These are phyloP conservation scores for Fusarium clavum DNA, from an alignment of 2,329 filamentous ascomycete genomes.

Conservation along the genomic window DNA sequence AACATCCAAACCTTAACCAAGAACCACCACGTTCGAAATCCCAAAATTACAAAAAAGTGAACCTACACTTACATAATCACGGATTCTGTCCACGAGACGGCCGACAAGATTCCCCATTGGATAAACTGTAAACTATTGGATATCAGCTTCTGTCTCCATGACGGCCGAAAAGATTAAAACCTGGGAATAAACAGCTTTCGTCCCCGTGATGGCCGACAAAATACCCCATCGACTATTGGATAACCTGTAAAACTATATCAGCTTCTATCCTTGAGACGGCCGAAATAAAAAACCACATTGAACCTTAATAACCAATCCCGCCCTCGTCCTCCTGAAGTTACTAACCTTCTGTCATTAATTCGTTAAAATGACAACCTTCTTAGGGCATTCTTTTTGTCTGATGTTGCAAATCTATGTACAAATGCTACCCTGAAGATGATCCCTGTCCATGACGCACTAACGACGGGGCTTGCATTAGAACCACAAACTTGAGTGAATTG, in stretches of 20 bases:
- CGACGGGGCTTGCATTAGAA: constrained; percentile 14
- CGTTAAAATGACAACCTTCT: background rate
- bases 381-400: background rate
- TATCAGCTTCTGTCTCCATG: too few species aligned
- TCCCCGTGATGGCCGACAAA: too few species aligned
- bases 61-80: background rate
- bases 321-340: background rate
- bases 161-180: background rate
- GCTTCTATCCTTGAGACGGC: background rate
- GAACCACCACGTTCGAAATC: background rate
- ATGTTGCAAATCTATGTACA: accelerated
- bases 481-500: background rate
- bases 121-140: background rate
- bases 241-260: background rate
- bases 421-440: background rate
- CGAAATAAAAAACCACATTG: background rate
- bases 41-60: background rate
- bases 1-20: background rate
- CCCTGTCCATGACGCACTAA: constrained; percentile 5
- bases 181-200: background rate
- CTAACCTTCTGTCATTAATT: background rate
- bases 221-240: too few species aligned
- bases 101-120: background rate
- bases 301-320: background rate
- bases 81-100: background rate